Evolutionary conservation across 2,329 filamentous ascomycete genomes (phyloP), one percentile per base, ranked within the genome.

Genomic region (Clonostachys sp.): DNA sequence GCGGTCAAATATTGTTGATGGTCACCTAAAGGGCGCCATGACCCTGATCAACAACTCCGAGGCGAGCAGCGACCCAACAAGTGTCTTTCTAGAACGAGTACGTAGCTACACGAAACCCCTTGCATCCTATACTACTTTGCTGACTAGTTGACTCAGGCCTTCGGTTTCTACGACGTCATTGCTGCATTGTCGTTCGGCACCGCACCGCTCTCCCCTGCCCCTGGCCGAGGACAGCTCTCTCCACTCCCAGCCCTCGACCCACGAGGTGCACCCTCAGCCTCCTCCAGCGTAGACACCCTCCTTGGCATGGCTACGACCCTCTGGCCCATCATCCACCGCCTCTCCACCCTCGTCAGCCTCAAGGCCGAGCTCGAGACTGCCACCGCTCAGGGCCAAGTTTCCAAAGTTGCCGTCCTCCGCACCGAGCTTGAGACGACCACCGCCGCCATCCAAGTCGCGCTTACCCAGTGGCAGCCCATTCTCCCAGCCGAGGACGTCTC

Each of bases 151-250:
- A 34, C 14, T 33, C 47, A 84, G 80, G 80, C 80, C 2, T 85
- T 84, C 54, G 74, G 78, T 6, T 84, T 84, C 55, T 84, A 84
- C 62, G 81, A 84, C 57, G 81, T 84, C 18, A 84, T 84, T 48
- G 75, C 80, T 6, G 80, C 81, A 2, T 64, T 85, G 33, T 84
- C 81, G 1, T 73, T 83, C 45, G 80, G 79, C 47, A 81, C 77
- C 12, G 68, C 78, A 5, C 80, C 80, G 3, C 67, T 83, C 12
- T 77, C 77, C 2, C 71, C 66, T 12, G 69, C 74, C 4, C 72
- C 76, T 3, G 70, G 72, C 12, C 67, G 70, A 6, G 70, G 71
- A 14, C 68, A 72, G 20, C 65, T 77, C 3, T 59, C 73, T 4
- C 73, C 74, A 2, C 66, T 77, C 38, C 69, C 75, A 14, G 69